phyloP scores from a whole-genome alignment of 495 filamentous ascomycete genomes.

The Hypoxylon intermedium region DNA sequence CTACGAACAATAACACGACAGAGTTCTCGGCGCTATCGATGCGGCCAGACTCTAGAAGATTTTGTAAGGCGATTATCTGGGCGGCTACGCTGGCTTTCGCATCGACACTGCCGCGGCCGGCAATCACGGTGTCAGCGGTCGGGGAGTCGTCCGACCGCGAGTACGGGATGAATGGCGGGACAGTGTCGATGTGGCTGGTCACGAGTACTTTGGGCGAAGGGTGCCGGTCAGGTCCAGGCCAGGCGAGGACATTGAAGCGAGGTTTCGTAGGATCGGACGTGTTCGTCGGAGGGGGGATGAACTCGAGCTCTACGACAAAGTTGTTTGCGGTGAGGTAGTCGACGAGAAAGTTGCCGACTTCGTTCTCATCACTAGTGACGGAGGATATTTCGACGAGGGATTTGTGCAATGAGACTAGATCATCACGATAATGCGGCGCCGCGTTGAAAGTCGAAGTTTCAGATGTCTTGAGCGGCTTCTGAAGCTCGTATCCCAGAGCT shows the following conservation, averaged over 20 bases:
- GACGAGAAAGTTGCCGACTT: slow-evolving; percentile 71
- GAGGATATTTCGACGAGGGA: slow-evolving; percentile 78
- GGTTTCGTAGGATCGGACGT: slow-evolving; percentile 48
- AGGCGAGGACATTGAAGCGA: slow-evolving; percentile 78
- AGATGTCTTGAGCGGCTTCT: slow-evolving; percentile 9
- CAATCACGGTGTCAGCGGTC: slow-evolving; percentile 49
- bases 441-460: slow-evolving; percentile 16
- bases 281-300: slow-evolving; percentile 66
- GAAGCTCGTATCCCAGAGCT: slow-evolving; percentile 22
- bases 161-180: slow-evolving; percentile 78
- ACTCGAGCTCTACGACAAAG: slow-evolving; percentile 67
- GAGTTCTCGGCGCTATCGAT: slow-evolving; percentile 48
- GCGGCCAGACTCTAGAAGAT: slow-evolving; percentile 59
- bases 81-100: slow-evolving; percentile 88
- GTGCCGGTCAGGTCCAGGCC: slow-evolving; percentile 59
- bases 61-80: slow-evolving; percentile 71
- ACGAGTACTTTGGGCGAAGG: slow-evolving; percentile 69
- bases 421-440: slow-evolving; percentile 48
- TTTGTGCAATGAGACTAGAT: slow-evolving; percentile 78
- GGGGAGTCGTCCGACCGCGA: slow-evolving; percentile 54
- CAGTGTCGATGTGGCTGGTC: slow-evolving; percentile 75
- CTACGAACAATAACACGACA: slow-evolving; percentile 83
- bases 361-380: slow-evolving; percentile 74
- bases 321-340: slow-evolving; percentile 60
- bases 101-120: slow-evolving; percentile 85